Conservation (phyloP, 2,329 filamentous ascomycete genomes). For the Penicillium nordicum region DNA sequence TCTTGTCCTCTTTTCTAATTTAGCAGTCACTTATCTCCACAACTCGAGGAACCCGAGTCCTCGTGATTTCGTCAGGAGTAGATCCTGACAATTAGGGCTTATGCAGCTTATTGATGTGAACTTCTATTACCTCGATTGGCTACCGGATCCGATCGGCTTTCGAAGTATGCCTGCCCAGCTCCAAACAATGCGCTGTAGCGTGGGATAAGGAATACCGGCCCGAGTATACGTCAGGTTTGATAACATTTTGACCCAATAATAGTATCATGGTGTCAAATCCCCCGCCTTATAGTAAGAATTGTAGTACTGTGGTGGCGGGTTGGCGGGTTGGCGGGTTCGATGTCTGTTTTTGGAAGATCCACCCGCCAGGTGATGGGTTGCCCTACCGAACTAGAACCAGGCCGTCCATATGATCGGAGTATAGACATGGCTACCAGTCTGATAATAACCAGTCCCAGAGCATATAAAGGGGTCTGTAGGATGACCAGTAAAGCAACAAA, state of each 20-base stretch:
- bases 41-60: background rate
- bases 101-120: background rate
- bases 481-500: background rate
- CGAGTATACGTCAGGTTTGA: background rate
- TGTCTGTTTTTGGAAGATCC: background rate
- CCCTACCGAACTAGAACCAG: background rate
- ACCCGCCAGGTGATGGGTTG: conserved; percentile 4
- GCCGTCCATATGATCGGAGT: conserved; percentile 3
- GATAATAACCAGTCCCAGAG: too few relatives aligned
- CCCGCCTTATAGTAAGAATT: background rate
- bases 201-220: too few relatives aligned
- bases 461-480: background rate
- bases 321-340: conserved; percentile 5
- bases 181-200: background rate
- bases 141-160: background rate
- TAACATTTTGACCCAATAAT: background rate
- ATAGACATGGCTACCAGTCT: background rate
- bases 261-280: background rate
- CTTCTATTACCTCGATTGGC: background rate
- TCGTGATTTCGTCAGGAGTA: background rate
- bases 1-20: background rate
- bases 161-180: background rate
- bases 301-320: background rate
- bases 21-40: background rate
- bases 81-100: too few relatives aligned